Evolutionary conservation across 1,284 basidiomycete species (phyloP), one percentile per base, ranked within the genome.

Genomic region (Lentinula novae-zelandiae): DNA sequence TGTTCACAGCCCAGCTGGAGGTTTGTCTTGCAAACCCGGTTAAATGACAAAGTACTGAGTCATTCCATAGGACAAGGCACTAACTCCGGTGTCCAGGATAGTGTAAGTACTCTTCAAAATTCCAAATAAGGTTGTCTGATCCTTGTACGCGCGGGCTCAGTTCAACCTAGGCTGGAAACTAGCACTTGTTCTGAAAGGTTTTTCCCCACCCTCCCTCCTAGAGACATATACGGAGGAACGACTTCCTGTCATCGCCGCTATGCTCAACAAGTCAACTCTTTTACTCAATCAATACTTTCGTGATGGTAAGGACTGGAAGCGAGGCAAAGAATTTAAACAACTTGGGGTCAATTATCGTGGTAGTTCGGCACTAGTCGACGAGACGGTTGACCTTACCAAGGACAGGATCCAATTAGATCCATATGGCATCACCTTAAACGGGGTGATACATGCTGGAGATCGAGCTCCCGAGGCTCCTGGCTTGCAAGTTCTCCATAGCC

Each of bases 271-370:
- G 9, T 66, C 68, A n/a, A 66, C 67, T 4, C 31, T 49, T 4
- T 50, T 67, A 15, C 57, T 63, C 13, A 61, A 65, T 20, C 57
- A 48, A 22, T 40, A 27, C 17, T 44, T 33, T 36, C 12, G 36
- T 51, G 2, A 64, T 7, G 15, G 15, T 1, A 46, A 54, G 1
- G 46, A 66, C 50, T 65, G 53, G 57, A 17, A 31, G 0, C 63
- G 70, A 13, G 65, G 63, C 6, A 20, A 58, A 15, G 61, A 61
- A 38, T 31, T 73, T 31, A 57, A 65, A 36, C 73, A 74, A 65
- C 70, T 75, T 12, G 70, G 75, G 5, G 68, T 76, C 5, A 76
- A 75, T 52, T 76, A 67, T 53, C 71, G 75, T 1, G 60, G 61
- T 57, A 75, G 71, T 53, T 46, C 44, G 12, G 57, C 66, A 0